Base-by-base conservation (phyloP, 164 flowering plant genomes). In the Vitis riparia region DNA sequence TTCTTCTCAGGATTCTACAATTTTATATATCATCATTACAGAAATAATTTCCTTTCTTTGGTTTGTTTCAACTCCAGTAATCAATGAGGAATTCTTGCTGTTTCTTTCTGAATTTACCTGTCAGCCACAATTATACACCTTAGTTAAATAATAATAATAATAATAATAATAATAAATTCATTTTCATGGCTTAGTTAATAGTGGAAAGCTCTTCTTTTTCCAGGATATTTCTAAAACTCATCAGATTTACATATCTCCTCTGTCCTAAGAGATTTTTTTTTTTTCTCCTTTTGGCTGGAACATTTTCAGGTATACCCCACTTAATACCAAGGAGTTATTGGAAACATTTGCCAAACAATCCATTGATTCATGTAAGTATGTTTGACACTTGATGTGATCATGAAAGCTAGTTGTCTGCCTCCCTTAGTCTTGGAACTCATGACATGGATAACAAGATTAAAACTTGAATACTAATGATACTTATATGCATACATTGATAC, bases 301-400 rank as follows among this genome's bases (percentile, higher is more conserved):
- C 68, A 11, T 70, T 75, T 63, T 58, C 84, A 94, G 99, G 88
- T 95, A 92, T 67, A 84, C 94, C 19, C 97, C 98, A 59, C 89
- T 95, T 30, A 80, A 65, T 73, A 88, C 99, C 65, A 83, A 85
- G 73, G 97, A 87, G 66, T 74, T 95, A 80, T 80, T 95, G 76
- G 98, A 95, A 81, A 71, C 85, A 65, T 76, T 77, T 79, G 65
- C 89, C 48, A 83, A 92, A 75, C 87, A 88, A 79, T 80, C 82
- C 17, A 80, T 95, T 62, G 93, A 90, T 69, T 87, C 97, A 70
- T 95, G 99, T 95, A 73, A 86, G 96, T 89, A 66, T 23, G 1
- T 13, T 44, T 13, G 14, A 64, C 14, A 23, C 29, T 52, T 65
- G 19, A 65, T 37, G 44, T 37, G 44, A 37, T 37, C 44, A 37